phyloP scores from a whole-genome alignment of 73 alveolate species.

The Urostyla sp. region DNA sequence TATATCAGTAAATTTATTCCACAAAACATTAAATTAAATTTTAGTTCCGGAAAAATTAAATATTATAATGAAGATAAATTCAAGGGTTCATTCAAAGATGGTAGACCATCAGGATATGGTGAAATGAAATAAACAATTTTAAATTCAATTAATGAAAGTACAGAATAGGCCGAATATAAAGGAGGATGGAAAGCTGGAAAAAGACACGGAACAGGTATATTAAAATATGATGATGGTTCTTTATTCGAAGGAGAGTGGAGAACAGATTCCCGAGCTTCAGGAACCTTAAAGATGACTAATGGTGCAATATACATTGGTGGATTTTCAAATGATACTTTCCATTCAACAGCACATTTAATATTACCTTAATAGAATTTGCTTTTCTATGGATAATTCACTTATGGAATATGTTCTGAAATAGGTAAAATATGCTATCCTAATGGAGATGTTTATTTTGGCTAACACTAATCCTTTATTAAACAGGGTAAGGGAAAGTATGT shows the following conservation, averaged over 20 bases:
- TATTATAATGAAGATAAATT: slow-evolving; percentile 51
- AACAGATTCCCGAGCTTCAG: slow-evolving; percentile 28
- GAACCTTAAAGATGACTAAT: slow-evolving; percentile 40
- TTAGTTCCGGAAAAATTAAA: slow-evolving; percentile 41
- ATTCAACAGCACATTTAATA: not conserved
- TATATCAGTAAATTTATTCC: slow-evolving; percentile 4
- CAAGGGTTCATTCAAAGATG: slow-evolving; percentile 60
- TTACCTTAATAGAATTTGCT: not conserved
- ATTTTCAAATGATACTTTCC: slow-evolving; percentile 50
- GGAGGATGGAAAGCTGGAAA: slow-evolving; percentile 66
- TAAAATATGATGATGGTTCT: slow-evolving; percentile 62
- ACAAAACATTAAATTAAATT: not conserved
- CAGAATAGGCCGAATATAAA: slow-evolving; percentile 27
- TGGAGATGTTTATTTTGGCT: slow-evolving; percentile 45
- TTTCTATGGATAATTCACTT: slow-evolving; percentile 43
- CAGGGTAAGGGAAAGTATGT: slow-evolving; percentile 43
- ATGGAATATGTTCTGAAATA: slow-evolving; percentile 9
- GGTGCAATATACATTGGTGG: slow-evolving; percentile 53
- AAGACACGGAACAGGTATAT: slow-evolving; percentile 54
- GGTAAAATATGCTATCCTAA: slow-evolving; percentile 47
- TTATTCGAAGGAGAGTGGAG: slow-evolving; percentile 69
- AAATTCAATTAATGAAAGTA: slow-evolving; percentile 13
- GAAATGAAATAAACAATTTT: not conserved
- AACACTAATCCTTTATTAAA: slow-evolving; percentile 19
- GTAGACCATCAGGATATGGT: slow-evolving; percentile 55